These are phyloP conservation scores for Climacium dendroides DNA, from an alignment of 225 moss, liverwort and hornwort species.

Conservation along the genomic window DNA sequence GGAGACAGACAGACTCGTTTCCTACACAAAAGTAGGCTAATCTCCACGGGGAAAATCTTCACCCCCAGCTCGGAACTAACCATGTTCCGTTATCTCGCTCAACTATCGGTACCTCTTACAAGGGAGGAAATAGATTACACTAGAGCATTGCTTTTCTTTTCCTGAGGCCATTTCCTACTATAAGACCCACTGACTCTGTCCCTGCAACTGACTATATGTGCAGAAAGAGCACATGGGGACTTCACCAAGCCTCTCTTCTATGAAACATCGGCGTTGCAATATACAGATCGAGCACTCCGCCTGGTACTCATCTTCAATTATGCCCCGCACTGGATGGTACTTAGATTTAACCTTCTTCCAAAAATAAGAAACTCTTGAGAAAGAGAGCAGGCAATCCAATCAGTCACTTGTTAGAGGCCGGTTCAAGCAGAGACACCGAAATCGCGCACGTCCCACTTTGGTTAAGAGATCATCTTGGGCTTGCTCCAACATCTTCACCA, in stretches of 20 bases:
- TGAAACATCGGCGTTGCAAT: slow-evolving; percentile 60
- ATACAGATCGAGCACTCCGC: slow-evolving; percentile 45
- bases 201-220: slow-evolving; percentile 13
- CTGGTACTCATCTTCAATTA: slow-evolving; percentile 8
- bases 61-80: slow-evolving; percentile 5
- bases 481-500: slow-evolving; percentile 90
- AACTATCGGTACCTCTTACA: slow-evolving; percentile 4
- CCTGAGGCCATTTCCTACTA: slow-evolving; percentile 8
- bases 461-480: slow-evolving; percentile 82
- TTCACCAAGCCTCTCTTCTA: slow-evolving; percentile 34
- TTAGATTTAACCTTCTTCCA: background rate
- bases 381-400: slow-evolving; percentile 9
- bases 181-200: background rate
- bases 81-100: slow-evolving; percentile 5
- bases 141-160: slow-evolving; percentile 5
- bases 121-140: slow-evolving; percentile 12
- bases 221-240: slow-evolving; percentile 22
- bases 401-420: slow-evolving; percentile 85
- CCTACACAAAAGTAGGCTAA: slow-evolving; percentile 6
- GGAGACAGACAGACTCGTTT: background rate
- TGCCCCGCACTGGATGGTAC: background rate
- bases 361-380: background rate
- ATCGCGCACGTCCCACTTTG: slow-evolving; percentile 90
- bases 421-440: slow-evolving; percentile 91
- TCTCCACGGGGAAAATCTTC: slow-evolving; percentile 8